Percentiles rank a stretch among this genome's conserved stretches.
Evolutionary conservation across 164 flowering plant species (phyloP).

Genomic region (Euptelea pleiosperma): DNA sequence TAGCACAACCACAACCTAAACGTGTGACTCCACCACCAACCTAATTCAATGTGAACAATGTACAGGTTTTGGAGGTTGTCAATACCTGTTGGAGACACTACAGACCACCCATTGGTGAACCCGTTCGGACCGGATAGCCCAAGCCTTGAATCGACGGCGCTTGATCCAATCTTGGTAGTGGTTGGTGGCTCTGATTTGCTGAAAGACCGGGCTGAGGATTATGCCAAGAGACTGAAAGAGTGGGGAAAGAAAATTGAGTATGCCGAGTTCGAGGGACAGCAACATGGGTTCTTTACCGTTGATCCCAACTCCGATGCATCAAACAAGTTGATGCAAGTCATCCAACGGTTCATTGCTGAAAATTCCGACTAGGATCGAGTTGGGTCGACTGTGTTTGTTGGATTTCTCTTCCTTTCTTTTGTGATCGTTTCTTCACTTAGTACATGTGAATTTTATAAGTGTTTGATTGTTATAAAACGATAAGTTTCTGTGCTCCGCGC

Average conservation of each 20-base stretch:
- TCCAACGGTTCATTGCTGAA: conserved; percentile 38
- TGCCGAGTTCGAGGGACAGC: conserved; percentile 53
- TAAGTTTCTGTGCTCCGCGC: no score
- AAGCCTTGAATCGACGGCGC: conserved; percentile 29
- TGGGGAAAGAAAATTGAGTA: conserved; percentile 55
- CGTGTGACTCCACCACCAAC: no score
- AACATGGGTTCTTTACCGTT: conserved; percentile 63
- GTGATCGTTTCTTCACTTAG: no score
- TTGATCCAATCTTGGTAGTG: conserved; percentile 55
- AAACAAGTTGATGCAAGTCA: conserved; percentile 31
- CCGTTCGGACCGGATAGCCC: conserved; percentile 51
- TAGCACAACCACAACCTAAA: no score
- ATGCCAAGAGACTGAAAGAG: conserved; percentile 35
- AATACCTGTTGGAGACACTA: conserved; percentile 45
- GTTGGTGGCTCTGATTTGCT: conserved; percentile 48
- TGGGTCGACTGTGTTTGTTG: no score
- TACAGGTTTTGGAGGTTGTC: conserved; percentile 66
- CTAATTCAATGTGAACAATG: no score
- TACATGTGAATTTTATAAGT: no score
- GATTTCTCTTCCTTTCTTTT: no score
- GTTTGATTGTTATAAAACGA: no score
- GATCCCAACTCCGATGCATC: conserved; percentile 39
- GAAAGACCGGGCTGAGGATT: conserved; percentile 48
- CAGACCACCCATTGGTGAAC: conserved; percentile 57
- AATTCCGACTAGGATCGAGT: conserved; percentile 21